These are phyloP conservation scores for Stenogyne calaminthoides DNA, from an alignment of 305 asterid species.

Conservation along the genomic window DNA sequence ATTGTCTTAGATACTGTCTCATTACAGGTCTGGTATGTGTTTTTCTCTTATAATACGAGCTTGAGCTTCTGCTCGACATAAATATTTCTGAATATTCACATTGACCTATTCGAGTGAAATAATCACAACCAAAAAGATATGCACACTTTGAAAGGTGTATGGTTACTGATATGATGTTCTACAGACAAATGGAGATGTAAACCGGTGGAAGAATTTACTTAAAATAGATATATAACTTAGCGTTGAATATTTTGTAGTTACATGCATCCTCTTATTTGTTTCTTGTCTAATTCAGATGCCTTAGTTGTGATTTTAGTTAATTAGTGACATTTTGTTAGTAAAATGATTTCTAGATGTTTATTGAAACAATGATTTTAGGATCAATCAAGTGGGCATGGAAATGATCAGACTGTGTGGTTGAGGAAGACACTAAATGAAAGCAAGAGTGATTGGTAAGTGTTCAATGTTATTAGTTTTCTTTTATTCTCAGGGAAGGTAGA, in stretches of 20 bases:
- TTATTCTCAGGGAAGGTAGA: neutral
- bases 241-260: neutral
- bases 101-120: neutral
- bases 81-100: neutral
- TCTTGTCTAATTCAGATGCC: neutral
- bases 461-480: neutral
- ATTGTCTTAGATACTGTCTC: slow-evolving; percentile 48
- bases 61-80: too few relatives aligned
- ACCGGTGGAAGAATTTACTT: neutral
- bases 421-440: slow-evolving; percentile 48
- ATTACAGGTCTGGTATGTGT: slow-evolving; percentile 49
- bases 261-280: neutral
- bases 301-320: too few relatives aligned
- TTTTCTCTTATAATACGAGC: neutral
- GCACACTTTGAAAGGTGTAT: neutral
- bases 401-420: slow-evolving; percentile 51
- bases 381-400: slow-evolving; percentile 33
- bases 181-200: neutral
- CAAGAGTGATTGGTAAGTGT: slow-evolving; percentile 52
- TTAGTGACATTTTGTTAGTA: neutral
- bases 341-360: neutral
- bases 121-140: too few relatives aligned
- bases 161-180: neutral
- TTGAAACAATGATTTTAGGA: slow-evolving; percentile 35
- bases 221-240: neutral